Percentiles rank a stretch among this genome's conserved stretches.
These are phyloP conservation scores for Metarhizium guizhouense DNA, from an alignment of 2,329 filamentous ascomycete genomes.

Conservation along the genomic window DNA sequence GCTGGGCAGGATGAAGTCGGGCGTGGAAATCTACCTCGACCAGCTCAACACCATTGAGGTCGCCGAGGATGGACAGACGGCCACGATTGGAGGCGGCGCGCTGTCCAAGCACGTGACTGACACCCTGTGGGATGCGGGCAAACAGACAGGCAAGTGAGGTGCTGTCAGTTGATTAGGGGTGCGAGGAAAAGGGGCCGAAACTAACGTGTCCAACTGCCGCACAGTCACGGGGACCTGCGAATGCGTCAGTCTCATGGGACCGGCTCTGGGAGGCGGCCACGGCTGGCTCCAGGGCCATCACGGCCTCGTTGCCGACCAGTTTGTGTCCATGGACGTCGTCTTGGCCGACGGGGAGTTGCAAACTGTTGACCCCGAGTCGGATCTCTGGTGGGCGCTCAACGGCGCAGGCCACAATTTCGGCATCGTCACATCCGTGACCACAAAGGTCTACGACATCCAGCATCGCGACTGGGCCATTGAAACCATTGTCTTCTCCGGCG, in stretches of 20 bases:
- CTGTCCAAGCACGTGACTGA: constrained; percentile 36
- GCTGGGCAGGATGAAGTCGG: constrained; percentile 36
- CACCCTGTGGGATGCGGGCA: constrained; percentile 38
- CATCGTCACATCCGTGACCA: constrained; percentile 41
- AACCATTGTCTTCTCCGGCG: constrained; percentile 35
- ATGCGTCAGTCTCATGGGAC: constrained; percentile 39
- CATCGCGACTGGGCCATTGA: constrained; percentile 32
- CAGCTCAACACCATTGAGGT: constrained; percentile 34
- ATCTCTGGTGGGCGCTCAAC: constrained; percentile 49
- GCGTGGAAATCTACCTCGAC: constrained; percentile 40
- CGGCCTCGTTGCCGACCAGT: constrained; percentile 44
- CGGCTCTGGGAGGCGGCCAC: constrained; percentile 48
- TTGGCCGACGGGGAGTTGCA: constrained; percentile 36
- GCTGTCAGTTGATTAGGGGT: too few species aligned
- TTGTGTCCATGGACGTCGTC: constrained; percentile 41
- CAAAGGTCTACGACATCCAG: constrained; percentile 38
- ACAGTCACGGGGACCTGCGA: constrained; percentile 41
- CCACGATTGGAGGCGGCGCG: constrained; percentile 38
- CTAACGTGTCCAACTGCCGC: constrained; percentile 1
- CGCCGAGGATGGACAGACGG: constrained; percentile 32
- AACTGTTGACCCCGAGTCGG: constrained; percentile 30
- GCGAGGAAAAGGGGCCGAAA: too few species aligned
- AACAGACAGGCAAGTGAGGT: constrained; percentile 30
- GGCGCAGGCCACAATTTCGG: constrained; percentile 54
- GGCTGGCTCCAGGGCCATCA: constrained; percentile 44